Conservation (phyloP, 768 basidiomycete genomes). For the Termitomyces sp. region DNA sequence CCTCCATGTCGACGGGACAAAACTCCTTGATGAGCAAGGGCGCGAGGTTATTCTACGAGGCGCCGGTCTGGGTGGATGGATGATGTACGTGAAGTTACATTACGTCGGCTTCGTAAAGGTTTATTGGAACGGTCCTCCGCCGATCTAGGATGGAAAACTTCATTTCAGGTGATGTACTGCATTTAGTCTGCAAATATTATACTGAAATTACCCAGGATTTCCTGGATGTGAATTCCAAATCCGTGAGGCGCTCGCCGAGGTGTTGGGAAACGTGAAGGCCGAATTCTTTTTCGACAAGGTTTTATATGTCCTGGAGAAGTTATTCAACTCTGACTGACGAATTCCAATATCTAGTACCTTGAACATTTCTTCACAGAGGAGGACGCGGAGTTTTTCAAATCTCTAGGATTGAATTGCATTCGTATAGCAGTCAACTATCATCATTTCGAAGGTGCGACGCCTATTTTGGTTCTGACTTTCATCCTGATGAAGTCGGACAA, state of each 20-base stretch:
- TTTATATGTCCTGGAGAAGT: not conserved
- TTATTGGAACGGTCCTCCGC: not conserved
- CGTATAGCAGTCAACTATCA: constrained; percentile 70
- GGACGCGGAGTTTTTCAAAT: constrained; percentile 73
- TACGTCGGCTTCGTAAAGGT: not conserved
- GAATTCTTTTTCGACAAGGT: constrained; percentile 85
- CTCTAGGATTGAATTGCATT: constrained; percentile 74
- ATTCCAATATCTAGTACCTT: constrained; percentile 48
- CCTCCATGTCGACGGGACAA: constrained; percentile 51
- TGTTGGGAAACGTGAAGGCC: constrained; percentile 59
- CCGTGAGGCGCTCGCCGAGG: constrained; percentile 57
- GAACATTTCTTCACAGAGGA: constrained; percentile 76
- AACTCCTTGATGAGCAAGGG: constrained; percentile 51
- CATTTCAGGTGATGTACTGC: constrained; percentile 40
- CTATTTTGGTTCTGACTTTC: not conserved
- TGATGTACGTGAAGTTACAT: constrained; percentile 43
- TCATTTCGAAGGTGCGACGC: constrained; percentile 51
- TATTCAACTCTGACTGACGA: not conserved
- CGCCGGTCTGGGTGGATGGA: constrained; percentile 77
- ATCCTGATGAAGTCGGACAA: constrained; percentile 5
- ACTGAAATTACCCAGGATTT: constrained; percentile 39
- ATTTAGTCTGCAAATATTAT: not conserved
- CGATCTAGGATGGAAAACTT: constrained; percentile 66
- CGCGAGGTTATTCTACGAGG: constrained; percentile 58
- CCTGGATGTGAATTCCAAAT: constrained; percentile 81